Conservation (phyloP, 352 stramenopile genomes). For the Phytopythium delawarense region DNA sequence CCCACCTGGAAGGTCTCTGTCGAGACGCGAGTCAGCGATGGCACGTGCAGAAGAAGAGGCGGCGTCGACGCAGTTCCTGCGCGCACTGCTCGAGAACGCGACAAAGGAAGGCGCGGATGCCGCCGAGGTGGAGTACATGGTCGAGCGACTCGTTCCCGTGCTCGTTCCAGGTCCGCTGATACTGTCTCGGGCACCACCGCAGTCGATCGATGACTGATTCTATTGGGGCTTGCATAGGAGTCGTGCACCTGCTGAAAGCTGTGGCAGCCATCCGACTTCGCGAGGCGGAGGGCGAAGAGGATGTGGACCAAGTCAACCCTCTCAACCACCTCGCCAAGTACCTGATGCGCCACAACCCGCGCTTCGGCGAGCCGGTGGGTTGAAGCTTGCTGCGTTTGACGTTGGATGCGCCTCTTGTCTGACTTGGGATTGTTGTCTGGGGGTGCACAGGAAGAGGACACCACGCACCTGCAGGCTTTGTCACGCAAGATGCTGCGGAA, state of each 20-base stretch:
- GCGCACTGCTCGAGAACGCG: constrained; percentile 31
- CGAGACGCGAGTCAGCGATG: neutral
- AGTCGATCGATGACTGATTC: too few relatives aligned
- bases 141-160: constrained; percentile 53
- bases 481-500: constrained; percentile 30
- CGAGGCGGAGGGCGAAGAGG: constrained; percentile 33
- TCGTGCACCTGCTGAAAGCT: constrained; percentile 52
- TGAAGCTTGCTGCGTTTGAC: neutral
- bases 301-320: constrained; percentile 35
- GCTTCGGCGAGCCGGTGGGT: constrained; percentile 43
- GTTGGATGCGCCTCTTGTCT: neutral
- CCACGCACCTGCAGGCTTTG: constrained; percentile 29
- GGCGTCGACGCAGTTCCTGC: constrained; percentile 35
- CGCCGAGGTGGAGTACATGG: constrained; percentile 42
- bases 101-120: constrained; percentile 19
- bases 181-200: neutral
- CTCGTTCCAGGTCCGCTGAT: constrained; percentile 41
- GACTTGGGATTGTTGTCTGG: neutral
- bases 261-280: constrained; percentile 34
- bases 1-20: too few relatives aligned
- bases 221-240: constrained; percentile 14
- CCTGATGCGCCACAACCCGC: constrained; percentile 63
- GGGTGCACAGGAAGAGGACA: constrained; percentile 19
- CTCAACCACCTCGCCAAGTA: constrained; percentile 66
- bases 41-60: constrained; percentile 26